A percentile compares a stretch with the other conserved stretches of the same genome.
Conservation (phyloP, 2,329 filamentous ascomycete genomes). For the Fusarium nurragi region DNA sequence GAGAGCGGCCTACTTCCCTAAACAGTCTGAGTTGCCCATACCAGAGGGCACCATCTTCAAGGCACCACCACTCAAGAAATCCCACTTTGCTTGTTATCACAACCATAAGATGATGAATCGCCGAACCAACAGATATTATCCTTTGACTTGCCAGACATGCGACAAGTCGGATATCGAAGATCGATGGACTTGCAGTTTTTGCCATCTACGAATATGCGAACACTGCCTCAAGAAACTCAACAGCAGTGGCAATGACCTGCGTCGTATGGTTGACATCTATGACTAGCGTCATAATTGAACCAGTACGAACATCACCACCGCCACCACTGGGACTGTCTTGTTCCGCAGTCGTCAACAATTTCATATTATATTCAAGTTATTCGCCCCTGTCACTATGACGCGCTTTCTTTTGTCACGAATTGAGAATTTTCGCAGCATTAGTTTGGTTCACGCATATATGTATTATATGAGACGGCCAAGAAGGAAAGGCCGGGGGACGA, state of each 20-base stretch:
- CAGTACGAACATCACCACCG: not conserved
- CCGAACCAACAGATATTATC: constrained; percentile 59
- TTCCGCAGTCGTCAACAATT: not conserved
- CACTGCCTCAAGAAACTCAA: constrained; percentile 57
- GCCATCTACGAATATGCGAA: constrained; percentile 62
- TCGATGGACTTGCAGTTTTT: constrained; percentile 61
- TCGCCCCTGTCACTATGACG: not conserved
- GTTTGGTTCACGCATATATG: constrained; percentile 33
- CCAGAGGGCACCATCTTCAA: constrained; percentile 52
- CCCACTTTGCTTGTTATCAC: constrained; percentile 59
- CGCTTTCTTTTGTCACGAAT: constrained; percentile 35
- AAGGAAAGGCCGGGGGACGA: constrained; percentile 10
- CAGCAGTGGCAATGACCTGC: constrained; percentile 55
- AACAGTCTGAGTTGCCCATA: constrained; percentile 42
- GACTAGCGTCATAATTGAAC: constrained; percentile 3
- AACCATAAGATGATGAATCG: constrained; percentile 59
- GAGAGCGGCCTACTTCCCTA: constrained; percentile 52
- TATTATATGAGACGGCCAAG: constrained; percentile 29
- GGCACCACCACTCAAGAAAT: constrained; percentile 56
- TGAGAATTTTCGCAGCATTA: constrained; percentile 20
- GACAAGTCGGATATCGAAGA: constrained; percentile 55
- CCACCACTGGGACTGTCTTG: not conserved
- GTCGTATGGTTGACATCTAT: constrained; percentile 50
- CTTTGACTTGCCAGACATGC: constrained; percentile 65
- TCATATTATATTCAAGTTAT: constrained; percentile 2